Percentiles rank a stretch among this genome's conserved stretches.
phyloP scores from a whole-genome alignment of 495 filamentous ascomycete species.

The Evernia prunastri region DNA sequence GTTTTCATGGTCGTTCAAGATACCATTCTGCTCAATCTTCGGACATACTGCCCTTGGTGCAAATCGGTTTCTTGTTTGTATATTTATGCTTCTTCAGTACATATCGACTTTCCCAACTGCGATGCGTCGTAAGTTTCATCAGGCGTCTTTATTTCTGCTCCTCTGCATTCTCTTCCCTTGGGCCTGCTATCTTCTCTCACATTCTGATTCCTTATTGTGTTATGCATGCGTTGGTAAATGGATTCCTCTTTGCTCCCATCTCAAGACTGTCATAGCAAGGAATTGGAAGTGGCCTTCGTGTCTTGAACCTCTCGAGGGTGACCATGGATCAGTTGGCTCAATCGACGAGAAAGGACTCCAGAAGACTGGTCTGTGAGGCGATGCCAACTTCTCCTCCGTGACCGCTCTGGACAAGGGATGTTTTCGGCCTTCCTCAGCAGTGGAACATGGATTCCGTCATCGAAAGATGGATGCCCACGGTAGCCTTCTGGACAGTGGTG shows the following conservation, averaged over 20 bases:
- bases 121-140: background rate
- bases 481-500: background rate
- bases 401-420: background rate
- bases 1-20: background rate
- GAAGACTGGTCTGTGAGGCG: background rate
- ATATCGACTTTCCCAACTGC: background rate
- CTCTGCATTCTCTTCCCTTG: background rate
- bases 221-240: background rate
- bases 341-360: background rate
- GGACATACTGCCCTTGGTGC: background rate
- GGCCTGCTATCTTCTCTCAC: background rate
- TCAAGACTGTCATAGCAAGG: background rate
- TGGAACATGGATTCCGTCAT: background rate
- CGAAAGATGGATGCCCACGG: background rate
- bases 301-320: background rate
- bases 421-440: background rate
- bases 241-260: background rate
- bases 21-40: conserved; percentile 16
- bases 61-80: background rate
- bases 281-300: background rate
- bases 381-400: background rate
- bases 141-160: background rate
- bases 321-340: background rate
- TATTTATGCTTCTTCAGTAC: background rate
- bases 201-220: background rate